These are phyloP conservation scores for Capsicum chinense DNA, from an alignment of 257 asterid species.

Conservation along the genomic window DNA sequence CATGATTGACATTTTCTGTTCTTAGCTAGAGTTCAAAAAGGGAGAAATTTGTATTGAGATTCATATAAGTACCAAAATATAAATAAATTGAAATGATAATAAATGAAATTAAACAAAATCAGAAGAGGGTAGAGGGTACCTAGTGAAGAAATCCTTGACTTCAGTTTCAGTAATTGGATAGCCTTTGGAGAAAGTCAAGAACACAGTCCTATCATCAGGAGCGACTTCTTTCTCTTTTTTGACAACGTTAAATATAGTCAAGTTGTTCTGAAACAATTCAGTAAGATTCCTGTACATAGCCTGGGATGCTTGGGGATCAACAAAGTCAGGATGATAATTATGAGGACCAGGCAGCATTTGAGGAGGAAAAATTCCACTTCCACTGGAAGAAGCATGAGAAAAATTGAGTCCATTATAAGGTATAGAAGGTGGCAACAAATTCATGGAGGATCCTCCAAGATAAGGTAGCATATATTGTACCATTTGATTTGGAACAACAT, in stretches of 20 bases:
- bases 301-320: not conserved
- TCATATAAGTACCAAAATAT: not conserved
- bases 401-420: not conserved
- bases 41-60: not conserved
- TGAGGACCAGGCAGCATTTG: not conserved
- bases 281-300: constrained; percentile 26
- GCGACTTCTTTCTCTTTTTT: constrained; percentile 35
- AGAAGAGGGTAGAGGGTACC: constrained; percentile 37
- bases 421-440: not conserved
- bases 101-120: not conserved
- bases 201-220: constrained; percentile 70
- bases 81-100: not conserved
- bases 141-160: constrained; percentile 63
- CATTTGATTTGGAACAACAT: constrained; percentile 7
- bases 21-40: not conserved
- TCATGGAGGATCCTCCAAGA: not conserved
- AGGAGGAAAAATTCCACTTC: not conserved
- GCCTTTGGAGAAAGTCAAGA: constrained; percentile 78
- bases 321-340: constrained; percentile 23
- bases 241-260: not conserved
- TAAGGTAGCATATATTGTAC: not conserved
- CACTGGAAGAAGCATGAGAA: constrained; percentile 12
- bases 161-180: constrained; percentile 62
- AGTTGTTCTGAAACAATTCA: constrained; percentile 31
- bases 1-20: not conserved